Evolutionary conservation across 2,329 filamentous ascomycete genomes (phyloP), one percentile per base, ranked within the genome.

Genomic region (Botrytis porri): DNA sequence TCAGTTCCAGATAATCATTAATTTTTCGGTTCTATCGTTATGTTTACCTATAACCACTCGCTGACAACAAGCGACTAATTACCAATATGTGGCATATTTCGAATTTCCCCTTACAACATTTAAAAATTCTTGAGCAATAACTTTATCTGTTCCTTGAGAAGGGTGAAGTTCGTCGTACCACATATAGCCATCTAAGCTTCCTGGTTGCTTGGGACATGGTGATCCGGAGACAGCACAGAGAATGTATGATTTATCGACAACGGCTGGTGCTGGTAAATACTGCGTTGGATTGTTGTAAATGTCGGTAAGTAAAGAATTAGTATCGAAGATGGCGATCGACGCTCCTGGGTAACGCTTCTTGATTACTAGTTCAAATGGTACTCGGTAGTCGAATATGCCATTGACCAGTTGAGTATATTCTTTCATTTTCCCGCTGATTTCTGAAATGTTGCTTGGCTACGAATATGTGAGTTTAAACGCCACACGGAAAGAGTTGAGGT

Each of bases 151-250:
- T 81, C 88, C 87, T 81, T 89, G 86, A 43, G 89, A 90, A 0
- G 92, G 91, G 83, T 95, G 93, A 79, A 95, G 80, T 79, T 90
- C 87, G 81, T 95, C 92, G 77, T 86, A 92, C 91, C 92, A 95
- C 80, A 93, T 76, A 80, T 88, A 95, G 63, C 87, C 89, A 76
- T 91, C 87, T 48, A 84, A 81, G 5, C 84, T 73, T 76, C 54
- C 83, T 82, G 73, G 82, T 73, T 62, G 73, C n/a, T 45, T 70
- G 14, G 65, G 69, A 75, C 86, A 88, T 7, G 79, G 74, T 7
- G 73, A 70, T 14, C 75, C 74, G 32, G 80, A 77, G 2, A 79
- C 72, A 37, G 80, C 69, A 77, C 92, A 94, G 35, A 86, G 82
- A 62, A 87, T 84, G 71, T 87, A 88, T 61, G 83, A 88, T 0